These are phyloP conservation scores for Hypoxylon sp. DNA, from an alignment of 2,329 filamentous ascomycete species.

Conservation along the genomic window DNA sequence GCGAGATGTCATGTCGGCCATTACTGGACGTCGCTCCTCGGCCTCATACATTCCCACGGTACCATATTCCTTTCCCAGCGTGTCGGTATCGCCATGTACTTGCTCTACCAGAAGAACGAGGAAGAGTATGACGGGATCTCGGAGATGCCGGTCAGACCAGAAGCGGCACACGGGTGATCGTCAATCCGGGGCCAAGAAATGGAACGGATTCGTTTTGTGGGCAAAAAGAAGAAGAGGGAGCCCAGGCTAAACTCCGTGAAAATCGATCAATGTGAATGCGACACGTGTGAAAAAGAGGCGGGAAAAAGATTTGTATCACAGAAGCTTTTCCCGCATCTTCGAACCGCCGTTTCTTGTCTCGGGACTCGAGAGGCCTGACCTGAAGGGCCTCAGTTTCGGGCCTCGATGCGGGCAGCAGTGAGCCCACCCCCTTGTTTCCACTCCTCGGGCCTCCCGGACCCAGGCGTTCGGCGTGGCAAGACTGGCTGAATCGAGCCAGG, in stretches of 20 bases:
- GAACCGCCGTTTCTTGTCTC: constrained; percentile 10
- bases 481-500: constrained; percentile 9
- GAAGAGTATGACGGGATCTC: constrained; percentile 15
- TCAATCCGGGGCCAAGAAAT: constrained; percentile 1
- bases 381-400: not conserved
- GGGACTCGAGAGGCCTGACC: not conserved
- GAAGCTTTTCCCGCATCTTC: constrained; percentile 16
- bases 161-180: not conserved
- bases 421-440: constrained; percentile 1
- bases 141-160: constrained; percentile 9
- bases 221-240: not conserved
- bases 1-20: constrained; percentile 12
- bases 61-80: no score
- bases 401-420: constrained; percentile 2
- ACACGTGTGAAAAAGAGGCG: not conserved
- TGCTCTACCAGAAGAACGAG: no score
- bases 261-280: not conserved
- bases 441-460: constrained; percentile 13
- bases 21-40: no score
- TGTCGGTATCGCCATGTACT: no score
- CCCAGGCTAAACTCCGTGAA: no score
- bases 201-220: not conserved
- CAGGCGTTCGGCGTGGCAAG: constrained; percentile 23
- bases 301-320: not conserved
- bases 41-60: no score